Conservation (phyloP, 1,284 basidiomycete genomes). For the Apiotrichum siamense region DNA sequence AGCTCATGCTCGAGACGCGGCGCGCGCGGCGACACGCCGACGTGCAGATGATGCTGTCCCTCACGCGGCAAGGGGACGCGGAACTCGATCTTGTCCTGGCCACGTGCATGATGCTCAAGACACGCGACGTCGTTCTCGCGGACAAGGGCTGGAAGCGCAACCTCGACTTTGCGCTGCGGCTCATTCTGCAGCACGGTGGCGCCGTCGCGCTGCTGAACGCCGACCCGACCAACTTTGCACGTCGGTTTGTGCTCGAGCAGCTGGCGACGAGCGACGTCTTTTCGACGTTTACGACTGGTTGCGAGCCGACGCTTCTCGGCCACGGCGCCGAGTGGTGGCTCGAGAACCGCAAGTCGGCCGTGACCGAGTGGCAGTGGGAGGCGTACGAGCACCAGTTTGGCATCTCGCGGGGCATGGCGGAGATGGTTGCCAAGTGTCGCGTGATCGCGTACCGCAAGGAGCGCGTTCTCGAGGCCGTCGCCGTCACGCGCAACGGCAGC, state of each 20-base stretch:
- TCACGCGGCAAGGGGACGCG: slow-evolving; percentile 1
- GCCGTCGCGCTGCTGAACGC: slow-evolving; percentile 8
- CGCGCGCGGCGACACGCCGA: slow-evolving; percentile 9
- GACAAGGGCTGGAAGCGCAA: slow-evolving; percentile 13
- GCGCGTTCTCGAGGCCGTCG: background rate
- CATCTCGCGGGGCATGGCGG: slow-evolving; percentile 16
- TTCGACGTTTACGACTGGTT: slow-evolving; percentile 16
- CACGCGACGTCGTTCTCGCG: slow-evolving; percentile 13
- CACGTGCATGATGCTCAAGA: slow-evolving; percentile 12
- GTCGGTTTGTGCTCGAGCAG: slow-evolving; percentile 21
- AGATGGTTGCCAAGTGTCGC: slow-evolving; percentile 17
- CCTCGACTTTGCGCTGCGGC: slow-evolving; percentile 15
- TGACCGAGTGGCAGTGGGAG: slow-evolving; percentile 15
- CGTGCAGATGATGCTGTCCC: slow-evolving; percentile 7
- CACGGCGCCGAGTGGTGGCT: slow-evolving; percentile 16
- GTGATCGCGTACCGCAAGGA: slow-evolving; percentile 10
- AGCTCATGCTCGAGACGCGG: slow-evolving; percentile 1
- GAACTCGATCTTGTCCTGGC: slow-evolving; percentile 11
- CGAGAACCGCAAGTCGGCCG: slow-evolving; percentile 4
- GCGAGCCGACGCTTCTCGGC: slow-evolving; percentile 17
- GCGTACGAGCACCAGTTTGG: slow-evolving; percentile 19
- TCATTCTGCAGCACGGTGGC: slow-evolving; percentile 15
- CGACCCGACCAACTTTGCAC: slow-evolving; percentile 8
- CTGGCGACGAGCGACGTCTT: slow-evolving; percentile 17
- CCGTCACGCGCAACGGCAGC: background rate